phyloP scores from a whole-genome alignment of 1,284 basidiomycete genomes.

The Veloboletus limbatus region DNA sequence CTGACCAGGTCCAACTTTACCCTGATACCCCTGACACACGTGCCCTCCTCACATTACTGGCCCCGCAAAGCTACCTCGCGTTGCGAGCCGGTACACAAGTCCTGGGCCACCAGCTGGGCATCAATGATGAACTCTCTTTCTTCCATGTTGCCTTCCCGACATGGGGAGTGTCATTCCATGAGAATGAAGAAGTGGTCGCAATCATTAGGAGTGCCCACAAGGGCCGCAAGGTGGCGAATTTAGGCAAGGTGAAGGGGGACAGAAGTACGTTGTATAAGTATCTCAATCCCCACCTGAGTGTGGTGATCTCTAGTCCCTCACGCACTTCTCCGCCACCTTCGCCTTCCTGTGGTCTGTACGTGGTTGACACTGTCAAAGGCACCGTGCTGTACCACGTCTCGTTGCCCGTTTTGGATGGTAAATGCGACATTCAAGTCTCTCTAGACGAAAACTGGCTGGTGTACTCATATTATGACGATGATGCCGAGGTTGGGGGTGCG shows the following conservation, averaged over 20 bases:
- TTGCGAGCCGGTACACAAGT: constrained; percentile 50
- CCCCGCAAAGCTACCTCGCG: constrained; percentile 51
- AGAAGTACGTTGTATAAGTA: constrained; percentile 93
- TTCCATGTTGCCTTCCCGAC: constrained; percentile 54
- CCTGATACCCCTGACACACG: constrained; percentile 51
- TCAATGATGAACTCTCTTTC: constrained; percentile 43
- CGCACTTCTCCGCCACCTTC: constrained; percentile 4
- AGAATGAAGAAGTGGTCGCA: constrained; percentile 49
- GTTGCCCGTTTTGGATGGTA: constrained; percentile 44
- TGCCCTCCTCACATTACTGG: constrained; percentile 41
- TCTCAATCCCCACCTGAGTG: constrained; percentile 79
- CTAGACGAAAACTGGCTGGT: constrained; percentile 94
- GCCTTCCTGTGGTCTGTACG: constrained; percentile 58
- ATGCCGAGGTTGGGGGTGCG: constrained; percentile 45
- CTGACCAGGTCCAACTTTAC: constrained; percentile 57
- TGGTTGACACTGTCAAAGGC: constrained; percentile 81
- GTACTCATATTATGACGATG: constrained; percentile 75
- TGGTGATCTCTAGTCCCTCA: constrained; percentile 54
- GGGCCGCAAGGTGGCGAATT: constrained; percentile 64
- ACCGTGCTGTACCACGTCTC: constrained; percentile 65
- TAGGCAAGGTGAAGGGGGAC: constrained; percentile 85
- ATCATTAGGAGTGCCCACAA: constrained; percentile 45
- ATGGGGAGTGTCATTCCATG: constrained; percentile 63
- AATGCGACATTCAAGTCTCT: constrained; percentile 64
- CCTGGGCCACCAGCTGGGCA: constrained; percentile 53